phyloP scores from a whole-genome alignment of 345 rosid species.

The Bruguiera sexangula region DNA sequence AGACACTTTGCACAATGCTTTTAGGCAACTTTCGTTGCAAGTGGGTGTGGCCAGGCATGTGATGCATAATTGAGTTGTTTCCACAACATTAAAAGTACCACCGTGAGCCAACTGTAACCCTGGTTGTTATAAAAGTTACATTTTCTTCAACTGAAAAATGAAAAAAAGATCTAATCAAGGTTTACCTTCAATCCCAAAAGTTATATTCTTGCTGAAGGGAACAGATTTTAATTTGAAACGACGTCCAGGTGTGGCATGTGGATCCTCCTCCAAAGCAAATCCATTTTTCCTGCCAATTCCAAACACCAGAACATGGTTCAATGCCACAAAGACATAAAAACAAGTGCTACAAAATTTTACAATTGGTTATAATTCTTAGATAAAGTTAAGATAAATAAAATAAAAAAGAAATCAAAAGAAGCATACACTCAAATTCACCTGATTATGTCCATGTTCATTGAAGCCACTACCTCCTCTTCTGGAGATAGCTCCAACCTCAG shows the following conservation, averaged over 20 bases:
- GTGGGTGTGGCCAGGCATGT: too few relatives aligned
- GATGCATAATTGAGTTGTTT: too few relatives aligned
- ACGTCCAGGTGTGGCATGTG: constrained; percentile 62
- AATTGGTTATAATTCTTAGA: not conserved
- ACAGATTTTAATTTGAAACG: constrained; percentile 71
- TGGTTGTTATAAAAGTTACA: not conserved
- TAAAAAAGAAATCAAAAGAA: not conserved
- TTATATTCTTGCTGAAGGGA: constrained; percentile 91
- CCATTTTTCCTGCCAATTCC: constrained; percentile 68
- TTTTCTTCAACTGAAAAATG: not conserved
- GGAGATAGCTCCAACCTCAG: constrained; percentile 87
- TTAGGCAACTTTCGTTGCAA: too few relatives aligned
- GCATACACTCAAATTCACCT: constrained; percentile 44
- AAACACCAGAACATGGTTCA: constrained; percentile 9
- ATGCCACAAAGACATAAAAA: too few relatives aligned
- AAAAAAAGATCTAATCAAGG: not conserved
- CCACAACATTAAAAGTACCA: too few relatives aligned
- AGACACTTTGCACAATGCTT: not conserved
- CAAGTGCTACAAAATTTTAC: too few relatives aligned
- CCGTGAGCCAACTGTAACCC: not conserved
- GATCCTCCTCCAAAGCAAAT: constrained; percentile 81
- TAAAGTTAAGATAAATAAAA: not conserved
- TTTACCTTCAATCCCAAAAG: constrained; percentile 91
- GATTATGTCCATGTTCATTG: constrained; percentile 83
- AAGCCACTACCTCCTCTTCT: constrained; percentile 78